Percentiles rank a stretch among this genome's conserved stretches.
Evolutionary conservation across 139 green algal genomes (phyloP).

Genomic region (Tetraselmis chui): DNA sequence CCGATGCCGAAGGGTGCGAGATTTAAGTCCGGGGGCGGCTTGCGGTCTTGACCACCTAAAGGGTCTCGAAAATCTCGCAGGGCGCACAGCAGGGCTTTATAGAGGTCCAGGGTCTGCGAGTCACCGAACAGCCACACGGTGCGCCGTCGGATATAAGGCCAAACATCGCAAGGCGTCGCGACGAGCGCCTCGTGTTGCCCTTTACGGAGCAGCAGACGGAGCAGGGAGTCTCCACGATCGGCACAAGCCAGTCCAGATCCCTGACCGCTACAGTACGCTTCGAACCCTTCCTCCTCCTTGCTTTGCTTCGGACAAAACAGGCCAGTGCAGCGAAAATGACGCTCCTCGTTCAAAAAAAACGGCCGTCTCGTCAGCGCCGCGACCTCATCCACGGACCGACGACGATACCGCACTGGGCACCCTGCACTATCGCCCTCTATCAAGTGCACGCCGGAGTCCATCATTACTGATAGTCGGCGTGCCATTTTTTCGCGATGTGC

Average conservation of each 20-base stretch:
- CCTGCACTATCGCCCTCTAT: not conserved
- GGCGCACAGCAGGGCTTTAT: not conserved
- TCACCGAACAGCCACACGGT: slow-evolving; percentile 8
- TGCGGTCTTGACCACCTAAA: too few relatives aligned
- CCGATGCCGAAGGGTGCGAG: not conserved
- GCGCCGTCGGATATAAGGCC: not conserved
- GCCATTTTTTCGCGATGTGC: not conserved
- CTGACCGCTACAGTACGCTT: not conserved
- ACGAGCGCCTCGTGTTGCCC: not conserved
- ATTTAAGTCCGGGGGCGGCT: not conserved
- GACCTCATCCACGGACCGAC: not conserved
- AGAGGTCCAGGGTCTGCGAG: slow-evolving; percentile 14
- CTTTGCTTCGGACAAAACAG: not conserved
- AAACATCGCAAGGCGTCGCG: slow-evolving; percentile 10
- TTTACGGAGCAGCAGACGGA: not conserved
- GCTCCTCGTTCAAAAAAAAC: not conserved
- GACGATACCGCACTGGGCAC: not conserved
- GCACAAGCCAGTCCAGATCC: not conserved
- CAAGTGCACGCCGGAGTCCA: too few relatives aligned
- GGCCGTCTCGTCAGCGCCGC: not conserved
- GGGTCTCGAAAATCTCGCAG: slow-evolving; percentile 2
- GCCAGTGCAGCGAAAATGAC: not conserved
- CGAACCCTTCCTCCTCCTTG: not conserved
- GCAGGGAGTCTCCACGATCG: not conserved
- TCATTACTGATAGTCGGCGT: too few relatives aligned